A percentile compares a stretch with the other conserved stretches of the same genome.
Evolutionary conservation across 495 filamentous ascomycete species (phyloP).

Genomic region (Apodospora peruviana): DNA sequence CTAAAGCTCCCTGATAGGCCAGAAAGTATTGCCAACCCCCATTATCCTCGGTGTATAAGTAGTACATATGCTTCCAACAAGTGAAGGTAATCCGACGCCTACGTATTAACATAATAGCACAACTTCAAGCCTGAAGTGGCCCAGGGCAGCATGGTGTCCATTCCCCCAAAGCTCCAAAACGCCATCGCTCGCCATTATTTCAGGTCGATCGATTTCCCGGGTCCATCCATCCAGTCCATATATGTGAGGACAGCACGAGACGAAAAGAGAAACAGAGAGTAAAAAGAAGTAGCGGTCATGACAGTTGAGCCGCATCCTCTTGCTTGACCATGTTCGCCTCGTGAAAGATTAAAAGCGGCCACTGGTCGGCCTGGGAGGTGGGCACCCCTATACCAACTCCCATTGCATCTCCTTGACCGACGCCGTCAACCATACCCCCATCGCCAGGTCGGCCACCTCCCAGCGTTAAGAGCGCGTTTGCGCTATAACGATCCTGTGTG

Average conservation of each 20-base stretch:
- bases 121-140: no score
- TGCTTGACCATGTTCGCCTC: constrained; percentile 12
- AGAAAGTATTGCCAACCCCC: no score
- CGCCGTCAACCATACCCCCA: constrained; percentile 9
- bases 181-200: not conserved
- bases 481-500: constrained; percentile 40
- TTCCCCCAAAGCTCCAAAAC: not conserved
- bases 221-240: no score
- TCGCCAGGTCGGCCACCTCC: constrained; percentile 21
- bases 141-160: not conserved
- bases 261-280: not conserved
- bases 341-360: constrained; percentile 25
- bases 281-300: no score
- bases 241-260: not conserved
- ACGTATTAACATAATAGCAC: no score
- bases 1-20: no score
- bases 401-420: constrained; percentile 13
- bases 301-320: no score
- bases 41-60: no score
- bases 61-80: no score
- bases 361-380: constrained; percentile 17
- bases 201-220: not conserved
- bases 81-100: no score
- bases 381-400: constrained; percentile 1
- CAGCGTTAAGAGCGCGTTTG: constrained; percentile 36